Evolutionary conservation across 2,329 filamentous ascomycete genomes (phyloP), one percentile per base, ranked within the genome.

Genomic region (Macrophomina phaseolina): DNA sequence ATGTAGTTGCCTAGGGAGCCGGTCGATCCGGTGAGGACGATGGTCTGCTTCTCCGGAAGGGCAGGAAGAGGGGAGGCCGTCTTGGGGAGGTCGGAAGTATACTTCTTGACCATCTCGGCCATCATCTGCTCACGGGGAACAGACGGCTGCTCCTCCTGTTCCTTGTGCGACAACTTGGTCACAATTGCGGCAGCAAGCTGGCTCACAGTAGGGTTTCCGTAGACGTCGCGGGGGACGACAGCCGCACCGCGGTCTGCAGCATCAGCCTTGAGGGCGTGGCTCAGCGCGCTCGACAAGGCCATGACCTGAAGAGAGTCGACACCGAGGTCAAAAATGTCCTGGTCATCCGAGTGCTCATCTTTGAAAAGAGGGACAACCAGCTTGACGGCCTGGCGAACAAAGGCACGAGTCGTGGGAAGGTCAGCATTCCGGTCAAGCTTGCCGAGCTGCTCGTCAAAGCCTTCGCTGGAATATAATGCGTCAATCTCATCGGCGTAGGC

Each of bases 401-500:
- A 71, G 0, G 55, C 49, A 16, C 65, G 70, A 5, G 68, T 61
- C 14, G 68, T 30, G 5, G 51, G 36, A 4, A 68, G 40, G 38
- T 70, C 67, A 2, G 67, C 36, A 28, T 64, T 18, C 60, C 46
- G 53, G 46, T 65, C 14, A n/a, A 68, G 28, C 45, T 55, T 61
- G 23, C 62, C 62, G 16, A 67, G 55, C 53, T 65, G 40, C 23
- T 67, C 66, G 5, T 65, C 63, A 5, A 66, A 66, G 14, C 55
- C 46, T 30, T 66, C 64, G 38, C 42, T 61, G 40, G 40, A 34
- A 65, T 85, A 85, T 12, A 85, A 73, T 0, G 73, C 74, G 9
- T 84, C 78, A 36, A 85, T 83, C 65, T 84, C 82, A 1, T 78
- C 71, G 1, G 71, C 72, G 64, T 84, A 86, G 2, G 81, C 72